Conservation (phyloP, 345 rosid species). For the Microcos paniculata region DNA sequence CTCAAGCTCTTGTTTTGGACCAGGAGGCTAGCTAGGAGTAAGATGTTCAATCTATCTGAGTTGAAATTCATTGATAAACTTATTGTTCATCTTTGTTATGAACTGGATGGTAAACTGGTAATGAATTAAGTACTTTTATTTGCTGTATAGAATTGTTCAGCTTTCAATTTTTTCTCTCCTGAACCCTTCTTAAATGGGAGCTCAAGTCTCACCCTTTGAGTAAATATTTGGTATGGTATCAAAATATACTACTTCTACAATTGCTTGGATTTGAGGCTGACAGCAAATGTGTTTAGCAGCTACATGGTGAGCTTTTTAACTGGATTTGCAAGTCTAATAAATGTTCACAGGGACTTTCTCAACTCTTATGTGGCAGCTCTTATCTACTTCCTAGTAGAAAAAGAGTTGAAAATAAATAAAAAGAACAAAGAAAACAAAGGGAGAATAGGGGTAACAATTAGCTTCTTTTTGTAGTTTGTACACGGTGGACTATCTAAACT, state of each 20-base stretch:
- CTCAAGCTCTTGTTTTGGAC: background rate
- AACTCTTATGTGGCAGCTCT: background rate
- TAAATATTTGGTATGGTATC: too few relatives aligned
- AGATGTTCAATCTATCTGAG: background rate
- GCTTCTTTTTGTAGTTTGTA: too few relatives aligned
- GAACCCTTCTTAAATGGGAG: background rate
- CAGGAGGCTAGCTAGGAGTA: background rate
- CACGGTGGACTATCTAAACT: background rate
- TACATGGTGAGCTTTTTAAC: background rate
- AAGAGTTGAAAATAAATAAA: too few relatives aligned
- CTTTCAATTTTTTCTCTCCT: background rate
- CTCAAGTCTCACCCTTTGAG: background rate
- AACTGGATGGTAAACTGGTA: background rate
- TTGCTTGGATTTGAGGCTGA: too few relatives aligned
- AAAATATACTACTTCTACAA: too few relatives aligned
- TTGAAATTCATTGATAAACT: background rate
- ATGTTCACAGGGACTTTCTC: background rate
- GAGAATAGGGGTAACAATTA: background rate
- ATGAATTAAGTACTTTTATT: background rate
- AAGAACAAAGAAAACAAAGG: too few relatives aligned
- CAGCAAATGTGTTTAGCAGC: too few relatives aligned
- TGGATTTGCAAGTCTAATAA: background rate
- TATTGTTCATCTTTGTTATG: background rate
- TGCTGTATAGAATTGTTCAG: background rate
- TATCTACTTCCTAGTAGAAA: background rate